phyloP scores from a whole-genome alignment of 495 filamentous ascomycete species.

The Neurospora sp. region DNA sequence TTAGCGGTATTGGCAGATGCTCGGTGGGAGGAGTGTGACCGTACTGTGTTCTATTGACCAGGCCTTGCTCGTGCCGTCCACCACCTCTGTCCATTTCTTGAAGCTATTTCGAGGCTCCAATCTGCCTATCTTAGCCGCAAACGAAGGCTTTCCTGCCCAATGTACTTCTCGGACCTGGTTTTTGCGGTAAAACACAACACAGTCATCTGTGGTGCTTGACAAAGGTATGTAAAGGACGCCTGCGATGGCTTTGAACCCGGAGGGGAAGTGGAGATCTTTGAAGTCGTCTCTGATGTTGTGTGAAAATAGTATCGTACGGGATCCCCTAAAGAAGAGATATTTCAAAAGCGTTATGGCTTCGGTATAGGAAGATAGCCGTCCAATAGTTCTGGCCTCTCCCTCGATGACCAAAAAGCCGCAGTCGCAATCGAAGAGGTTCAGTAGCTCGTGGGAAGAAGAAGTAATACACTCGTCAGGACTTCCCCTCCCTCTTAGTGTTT shows the following conservation, averaged over 20 bases:
- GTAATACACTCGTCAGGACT: slow-evolving; percentile 79
- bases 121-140: slow-evolving; percentile 50
- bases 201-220: slow-evolving; percentile 57
- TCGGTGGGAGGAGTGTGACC: neutral
- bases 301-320: slow-evolving; percentile 56
- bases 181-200: slow-evolving; percentile 74
- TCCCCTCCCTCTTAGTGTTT: slow-evolving; percentile 53
- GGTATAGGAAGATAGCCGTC: slow-evolving; percentile 54
- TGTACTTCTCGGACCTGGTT: slow-evolving; percentile 63
- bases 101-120: slow-evolving; percentile 62
- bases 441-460: slow-evolving; percentile 68
- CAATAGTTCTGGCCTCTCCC: slow-evolving; percentile 70
- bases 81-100: slow-evolving; percentile 55
- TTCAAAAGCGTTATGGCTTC: slow-evolving; percentile 69
- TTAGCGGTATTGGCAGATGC: neutral
- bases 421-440: slow-evolving; percentile 72
- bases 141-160: slow-evolving; percentile 76
- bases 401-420: slow-evolving; percentile 68
- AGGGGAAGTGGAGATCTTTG: slow-evolving; percentile 59
- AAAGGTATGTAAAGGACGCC: slow-evolving; percentile 69
- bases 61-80: slow-evolving; percentile 53
- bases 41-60: slow-evolving; percentile 49
- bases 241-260: slow-evolving; percentile 62
- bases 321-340: slow-evolving; percentile 59
- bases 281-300: slow-evolving; percentile 63